These are phyloP conservation scores for Apiospora aurea DNA, from an alignment of 2,329 filamentous ascomycete genomes.

Conservation along the genomic window DNA sequence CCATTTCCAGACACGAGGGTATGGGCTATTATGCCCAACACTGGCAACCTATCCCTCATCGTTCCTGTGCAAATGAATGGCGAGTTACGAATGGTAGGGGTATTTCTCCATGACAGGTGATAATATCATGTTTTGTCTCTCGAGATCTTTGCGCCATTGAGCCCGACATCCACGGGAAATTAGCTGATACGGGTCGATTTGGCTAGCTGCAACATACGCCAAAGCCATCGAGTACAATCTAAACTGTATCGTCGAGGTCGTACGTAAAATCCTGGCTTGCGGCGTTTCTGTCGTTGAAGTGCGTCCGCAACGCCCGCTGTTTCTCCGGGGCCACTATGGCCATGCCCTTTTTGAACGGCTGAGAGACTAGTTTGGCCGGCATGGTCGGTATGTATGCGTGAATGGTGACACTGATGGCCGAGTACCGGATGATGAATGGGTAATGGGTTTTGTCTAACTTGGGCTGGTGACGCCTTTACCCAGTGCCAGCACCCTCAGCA, in stretches of 20 bases:
- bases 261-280: neutral
- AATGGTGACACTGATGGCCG: neutral
- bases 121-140: neutral
- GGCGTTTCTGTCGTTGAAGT: neutral
- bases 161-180: neutral
- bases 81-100: neutral
- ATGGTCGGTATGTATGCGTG: neutral
- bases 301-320: neutral
- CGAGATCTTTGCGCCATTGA: neutral
- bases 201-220: neutral
- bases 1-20: neutral
- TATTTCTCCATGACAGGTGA: neutral
- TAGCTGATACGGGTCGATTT: too few species aligned
- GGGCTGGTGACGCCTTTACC: neutral
- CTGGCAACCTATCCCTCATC: neutral
- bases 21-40: neutral
- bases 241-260: neutral
- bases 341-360: too few species aligned
- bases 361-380: neutral
- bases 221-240: neutral
- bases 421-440: neutral
- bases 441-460: neutral
- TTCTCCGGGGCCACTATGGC: neutral
- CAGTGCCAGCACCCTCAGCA: slow-evolving; percentile 31
- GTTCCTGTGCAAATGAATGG: too few species aligned